These are phyloP conservation scores for Trichoderma afroharzianum DNA, from an alignment of 2,329 filamentous ascomycete genomes.

Conservation along the genomic window DNA sequence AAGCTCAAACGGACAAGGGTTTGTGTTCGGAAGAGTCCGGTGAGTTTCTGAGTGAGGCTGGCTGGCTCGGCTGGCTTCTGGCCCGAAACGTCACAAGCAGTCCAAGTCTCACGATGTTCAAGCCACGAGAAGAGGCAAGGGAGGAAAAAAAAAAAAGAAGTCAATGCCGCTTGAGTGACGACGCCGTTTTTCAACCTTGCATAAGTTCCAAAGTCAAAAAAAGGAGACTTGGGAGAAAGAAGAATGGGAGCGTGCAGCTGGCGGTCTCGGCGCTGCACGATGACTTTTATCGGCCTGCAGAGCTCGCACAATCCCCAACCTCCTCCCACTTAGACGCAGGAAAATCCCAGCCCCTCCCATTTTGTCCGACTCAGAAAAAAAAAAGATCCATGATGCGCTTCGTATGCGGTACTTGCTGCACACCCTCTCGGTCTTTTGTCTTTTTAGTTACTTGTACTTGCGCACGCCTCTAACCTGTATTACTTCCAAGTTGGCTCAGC, in stretches of 20 bases:
- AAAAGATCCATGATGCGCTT: not conserved
- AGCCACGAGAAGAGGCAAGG: not conserved
- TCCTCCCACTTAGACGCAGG: slow-evolving; percentile 32
- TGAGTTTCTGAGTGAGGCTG: not conserved
- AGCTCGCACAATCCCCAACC: slow-evolving; percentile 30
- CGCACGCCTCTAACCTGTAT: not conserved
- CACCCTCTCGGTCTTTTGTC: not conserved
- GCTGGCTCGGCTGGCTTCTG: not conserved
- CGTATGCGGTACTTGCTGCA: slow-evolving; percentile 3
- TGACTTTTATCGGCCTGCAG: slow-evolving; percentile 30
- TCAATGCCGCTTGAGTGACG: not conserved
- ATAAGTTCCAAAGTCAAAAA: slow-evolving; percentile 11
- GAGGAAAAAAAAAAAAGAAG: not conserved
- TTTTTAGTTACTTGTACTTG: not conserved
- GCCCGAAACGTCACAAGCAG: not conserved
- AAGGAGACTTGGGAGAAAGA: not conserved
- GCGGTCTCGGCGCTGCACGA: slow-evolving; percentile 30
- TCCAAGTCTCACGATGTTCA: not conserved
- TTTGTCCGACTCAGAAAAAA: slow-evolving; percentile 18
- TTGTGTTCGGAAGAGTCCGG: not conserved
- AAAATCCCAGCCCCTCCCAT: slow-evolving; percentile 28
- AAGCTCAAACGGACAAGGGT: not conserved
- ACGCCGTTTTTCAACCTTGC: not conserved
- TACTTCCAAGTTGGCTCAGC: not conserved
- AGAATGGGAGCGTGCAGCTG: slow-evolving; percentile 21